Conservation (phyloP, 139 green algal species). For the Coccomyxa sp. region DNA sequence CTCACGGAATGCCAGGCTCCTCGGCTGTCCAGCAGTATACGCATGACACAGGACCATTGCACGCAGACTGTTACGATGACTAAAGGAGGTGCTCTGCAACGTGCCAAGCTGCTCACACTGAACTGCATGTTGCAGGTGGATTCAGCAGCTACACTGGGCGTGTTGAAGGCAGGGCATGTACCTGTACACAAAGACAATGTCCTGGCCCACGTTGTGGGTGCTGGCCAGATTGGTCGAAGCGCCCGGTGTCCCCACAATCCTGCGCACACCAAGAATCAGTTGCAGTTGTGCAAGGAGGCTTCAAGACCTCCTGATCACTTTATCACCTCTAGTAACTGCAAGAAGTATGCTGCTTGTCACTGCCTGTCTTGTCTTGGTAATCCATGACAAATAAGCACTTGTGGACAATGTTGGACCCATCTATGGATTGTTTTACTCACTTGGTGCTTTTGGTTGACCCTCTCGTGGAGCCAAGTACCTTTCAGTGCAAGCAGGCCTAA, state of each 20-base stretch:
- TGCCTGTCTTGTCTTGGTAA: not conserved
- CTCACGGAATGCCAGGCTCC: not conserved
- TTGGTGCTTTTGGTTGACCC: no score
- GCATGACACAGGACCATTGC: not conserved
- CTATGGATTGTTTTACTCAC: no score
- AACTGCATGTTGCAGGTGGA: not conserved
- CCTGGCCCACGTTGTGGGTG: not conserved
- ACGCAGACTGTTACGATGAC: not conserved
- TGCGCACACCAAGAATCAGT: not conserved
- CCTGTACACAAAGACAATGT: slow-evolving; percentile 2
- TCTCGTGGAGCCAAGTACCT: no score
- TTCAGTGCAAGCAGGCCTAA: no score
- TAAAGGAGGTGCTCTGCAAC: not conserved
- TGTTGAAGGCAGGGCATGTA: not conserved
- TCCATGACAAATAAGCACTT: not conserved
- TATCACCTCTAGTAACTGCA: not conserved
- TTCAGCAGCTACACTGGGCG: not conserved
- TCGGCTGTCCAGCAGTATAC: no score
- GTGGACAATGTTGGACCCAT: not conserved
- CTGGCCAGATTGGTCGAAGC: not conserved
- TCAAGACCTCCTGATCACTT: no score
- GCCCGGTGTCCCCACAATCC: not conserved
- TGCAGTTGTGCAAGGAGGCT: no score
- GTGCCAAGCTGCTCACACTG: not conserved
- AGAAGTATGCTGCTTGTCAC: not conserved